phyloP scores from a whole-genome alignment of 495 filamentous ascomycete genomes.

The Patellaria atrata region DNA sequence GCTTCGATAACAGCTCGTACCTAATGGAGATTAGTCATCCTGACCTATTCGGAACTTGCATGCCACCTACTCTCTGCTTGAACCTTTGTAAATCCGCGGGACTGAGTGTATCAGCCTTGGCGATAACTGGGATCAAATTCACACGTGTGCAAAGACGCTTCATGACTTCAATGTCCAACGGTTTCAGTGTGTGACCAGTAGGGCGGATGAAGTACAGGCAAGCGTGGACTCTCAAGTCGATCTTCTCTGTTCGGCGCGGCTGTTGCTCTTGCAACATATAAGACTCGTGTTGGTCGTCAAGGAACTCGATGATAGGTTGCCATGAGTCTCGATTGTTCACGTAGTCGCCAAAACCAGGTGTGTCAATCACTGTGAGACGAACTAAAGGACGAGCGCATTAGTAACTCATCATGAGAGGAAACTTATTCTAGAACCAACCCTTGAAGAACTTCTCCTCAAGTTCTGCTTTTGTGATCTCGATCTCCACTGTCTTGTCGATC shows the following conservation, averaged over 20 bases:
- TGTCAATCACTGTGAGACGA: constrained; percentile 95
- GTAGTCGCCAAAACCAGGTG: constrained; percentile 97
- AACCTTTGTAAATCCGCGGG: constrained; percentile 79
- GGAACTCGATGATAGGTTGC: constrained; percentile 99
- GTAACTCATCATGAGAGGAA: constrained; percentile 10
- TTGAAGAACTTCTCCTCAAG: constrained; percentile 99
- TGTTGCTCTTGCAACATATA: constrained; percentile 99
- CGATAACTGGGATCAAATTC: constrained; percentile 94
- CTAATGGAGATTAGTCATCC: constrained; percentile 32
- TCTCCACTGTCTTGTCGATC: constrained; percentile 97
- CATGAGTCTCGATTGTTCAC: constrained; percentile 99
- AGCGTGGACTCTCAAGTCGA: constrained; percentile 95
- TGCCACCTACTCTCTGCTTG: constrained; percentile 65
- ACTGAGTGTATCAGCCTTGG: constrained; percentile 95
- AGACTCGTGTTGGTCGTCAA: constrained; percentile 99
- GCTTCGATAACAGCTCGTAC: constrained; percentile 91
- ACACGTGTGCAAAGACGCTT: constrained; percentile 94
- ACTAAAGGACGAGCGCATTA: constrained; percentile 39
- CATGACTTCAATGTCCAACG: constrained; percentile 98
- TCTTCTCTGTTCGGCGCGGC: constrained; percentile 92
- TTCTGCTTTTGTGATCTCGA: constrained; percentile 99
- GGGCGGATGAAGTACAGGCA: constrained; percentile 98
- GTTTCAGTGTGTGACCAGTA: constrained; percentile 96
- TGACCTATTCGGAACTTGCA: background rate
- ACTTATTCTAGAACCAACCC: constrained; percentile 42